Conservation (phyloP, 176 grass and related monocot species). For the Microstegium vimineum region DNA sequence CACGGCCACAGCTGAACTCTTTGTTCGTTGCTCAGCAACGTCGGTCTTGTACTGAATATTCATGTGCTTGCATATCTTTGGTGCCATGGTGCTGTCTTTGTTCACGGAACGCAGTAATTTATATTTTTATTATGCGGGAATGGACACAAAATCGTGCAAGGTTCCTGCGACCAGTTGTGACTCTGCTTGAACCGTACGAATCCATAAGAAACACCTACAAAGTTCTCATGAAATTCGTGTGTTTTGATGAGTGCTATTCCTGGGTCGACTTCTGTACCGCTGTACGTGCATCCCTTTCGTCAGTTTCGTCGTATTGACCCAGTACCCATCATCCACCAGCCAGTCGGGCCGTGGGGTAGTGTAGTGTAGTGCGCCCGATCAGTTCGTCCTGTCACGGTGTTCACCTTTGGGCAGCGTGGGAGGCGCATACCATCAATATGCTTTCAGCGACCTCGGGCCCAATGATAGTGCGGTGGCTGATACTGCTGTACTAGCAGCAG, state of each 20-base stretch:
- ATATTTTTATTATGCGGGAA: background rate
- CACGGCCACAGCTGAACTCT: background rate
- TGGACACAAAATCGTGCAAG: background rate
- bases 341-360: background rate
- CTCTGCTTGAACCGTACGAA: background rate
- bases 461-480: background rate
- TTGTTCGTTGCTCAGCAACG: background rate
- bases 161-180: background rate
- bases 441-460: background rate
- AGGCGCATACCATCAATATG: background rate
- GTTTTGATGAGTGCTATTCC: background rate
- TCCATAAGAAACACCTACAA: background rate
- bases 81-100: background rate
- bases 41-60: background rate
- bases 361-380: background rate
- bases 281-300: background rate
- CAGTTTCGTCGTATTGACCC: background rate
- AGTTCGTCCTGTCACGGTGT: background rate
- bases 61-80: background rate
- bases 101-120: background rate
- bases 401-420: background rate
- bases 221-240: background rate
- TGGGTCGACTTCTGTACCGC: background rate
- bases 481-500: too few species aligned
- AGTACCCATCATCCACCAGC: background rate